These are phyloP conservation scores for Penicillium sp. DNA, from an alignment of 2,329 filamentous ascomycete genomes.

Conservation along the genomic window DNA sequence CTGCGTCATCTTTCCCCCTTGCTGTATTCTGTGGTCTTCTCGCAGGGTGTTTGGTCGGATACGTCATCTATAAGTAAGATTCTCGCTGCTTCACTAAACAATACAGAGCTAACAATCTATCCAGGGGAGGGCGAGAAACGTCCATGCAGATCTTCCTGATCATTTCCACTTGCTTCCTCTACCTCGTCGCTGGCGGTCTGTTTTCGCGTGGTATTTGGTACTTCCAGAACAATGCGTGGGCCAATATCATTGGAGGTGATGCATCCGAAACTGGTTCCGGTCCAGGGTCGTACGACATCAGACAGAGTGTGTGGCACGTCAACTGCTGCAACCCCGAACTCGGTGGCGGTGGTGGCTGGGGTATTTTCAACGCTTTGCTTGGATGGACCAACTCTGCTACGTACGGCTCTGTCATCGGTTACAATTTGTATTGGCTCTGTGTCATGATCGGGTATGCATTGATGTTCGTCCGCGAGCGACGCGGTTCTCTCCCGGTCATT, in stretches of 20 bases:
- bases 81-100: not conserved
- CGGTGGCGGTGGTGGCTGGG: slow-evolving; percentile 77
- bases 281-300: slow-evolving; percentile 76
- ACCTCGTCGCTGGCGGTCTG: slow-evolving; percentile 79
- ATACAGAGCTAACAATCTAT: not conserved
- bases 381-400: slow-evolving; percentile 89
- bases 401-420: slow-evolving; percentile 80
- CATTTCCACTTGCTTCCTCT: slow-evolving; percentile 76
- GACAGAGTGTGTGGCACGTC: slow-evolving; percentile 77
- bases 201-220: slow-evolving; percentile 77
- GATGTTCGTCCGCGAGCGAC: slow-evolving; percentile 22
- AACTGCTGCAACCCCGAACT: slow-evolving; percentile 77
- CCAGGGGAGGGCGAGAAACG: slow-evolving; percentile 61
- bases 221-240: slow-evolving; percentile 65
- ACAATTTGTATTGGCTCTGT: slow-evolving; percentile 76
- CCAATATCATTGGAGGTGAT: slow-evolving; percentile 42
- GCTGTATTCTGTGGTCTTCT: slow-evolving; percentile 71
- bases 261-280: slow-evolving; percentile 49
- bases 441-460: slow-evolving; percentile 20
- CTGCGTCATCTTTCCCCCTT: slow-evolving; percentile 74
- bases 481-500: slow-evolving; percentile 16
- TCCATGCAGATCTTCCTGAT: slow-evolving; percentile 78
- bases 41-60: slow-evolving; percentile 68
- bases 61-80: slow-evolving; percentile 72
- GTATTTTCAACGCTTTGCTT: slow-evolving; percentile 80